These are phyloP conservation scores for Adansonia madagascariensis DNA, from an alignment of 441 rosid genomes.

Conservation along the genomic window DNA sequence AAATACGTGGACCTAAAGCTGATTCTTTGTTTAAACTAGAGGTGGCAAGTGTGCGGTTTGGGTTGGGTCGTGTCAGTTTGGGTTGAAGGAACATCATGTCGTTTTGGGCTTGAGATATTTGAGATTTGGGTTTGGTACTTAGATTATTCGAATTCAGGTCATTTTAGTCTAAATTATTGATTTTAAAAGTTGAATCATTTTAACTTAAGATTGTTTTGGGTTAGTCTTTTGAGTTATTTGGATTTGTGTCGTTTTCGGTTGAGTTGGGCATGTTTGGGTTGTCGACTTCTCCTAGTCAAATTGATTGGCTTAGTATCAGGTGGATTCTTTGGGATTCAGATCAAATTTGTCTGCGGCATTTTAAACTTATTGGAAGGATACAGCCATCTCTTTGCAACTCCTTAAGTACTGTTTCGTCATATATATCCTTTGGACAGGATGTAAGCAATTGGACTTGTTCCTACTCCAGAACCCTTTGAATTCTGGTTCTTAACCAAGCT, in stretches of 20 bases:
- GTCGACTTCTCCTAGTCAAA: neutral
- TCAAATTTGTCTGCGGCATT: neutral
- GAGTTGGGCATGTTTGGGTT: neutral
- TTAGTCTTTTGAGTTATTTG: neutral
- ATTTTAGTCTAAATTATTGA: neutral
- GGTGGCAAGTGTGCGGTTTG: neutral
- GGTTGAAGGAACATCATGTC: no score
- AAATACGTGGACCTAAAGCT: neutral
- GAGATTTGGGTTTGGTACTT: neutral
- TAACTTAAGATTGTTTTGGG: neutral
- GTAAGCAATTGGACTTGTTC: slow-evolving; percentile 7
- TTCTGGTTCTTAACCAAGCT: neutral
- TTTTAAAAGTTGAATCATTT: neutral
- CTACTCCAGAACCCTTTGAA: neutral
- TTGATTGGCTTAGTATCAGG: neutral
- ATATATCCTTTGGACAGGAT: neutral
- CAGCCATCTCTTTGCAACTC: neutral
- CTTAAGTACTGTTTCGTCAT: neutral
- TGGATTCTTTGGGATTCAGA: neutral
- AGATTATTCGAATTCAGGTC: neutral
- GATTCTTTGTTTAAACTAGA: neutral
- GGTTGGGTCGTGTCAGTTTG: no score
- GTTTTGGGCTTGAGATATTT: neutral
- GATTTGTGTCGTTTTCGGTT: neutral
- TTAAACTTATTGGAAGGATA: neutral